Percentiles rank a stretch among this genome's conserved stretches.
Conservation (phyloP, 352 stramenopile genomes). For the Pythium diclinum region DNA sequence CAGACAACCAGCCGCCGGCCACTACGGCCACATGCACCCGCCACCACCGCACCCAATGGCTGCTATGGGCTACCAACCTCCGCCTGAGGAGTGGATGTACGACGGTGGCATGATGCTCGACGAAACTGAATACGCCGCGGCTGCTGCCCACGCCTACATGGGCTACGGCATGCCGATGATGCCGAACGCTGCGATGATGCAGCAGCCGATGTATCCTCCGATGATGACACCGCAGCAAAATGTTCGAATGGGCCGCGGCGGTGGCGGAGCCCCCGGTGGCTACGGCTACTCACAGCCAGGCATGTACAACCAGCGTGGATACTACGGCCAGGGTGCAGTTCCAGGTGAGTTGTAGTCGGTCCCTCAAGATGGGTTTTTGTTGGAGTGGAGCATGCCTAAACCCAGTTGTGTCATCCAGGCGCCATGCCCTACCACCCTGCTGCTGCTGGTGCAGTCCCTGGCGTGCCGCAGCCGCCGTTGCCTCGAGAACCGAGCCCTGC, state of each 20-base stretch:
- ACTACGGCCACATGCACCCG: conserved; percentile 32
- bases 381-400: not conserved
- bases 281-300: conserved; percentile 50
- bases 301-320: conserved; percentile 53
- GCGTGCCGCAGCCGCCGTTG: conserved; percentile 20
- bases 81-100: conserved; percentile 79
- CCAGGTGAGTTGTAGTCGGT: conserved; percentile 11
- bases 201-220: conserved; percentile 56
- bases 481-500: conserved; percentile 23
- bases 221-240: conserved; percentile 70
- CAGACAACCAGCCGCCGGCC: conserved; percentile 32
- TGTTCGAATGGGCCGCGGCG: conserved; percentile 37
- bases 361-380: not conserved
- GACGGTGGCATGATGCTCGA: conserved; percentile 45
- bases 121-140: conserved; percentile 43
- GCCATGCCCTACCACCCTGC: conserved; percentile 19
- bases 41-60: conserved; percentile 36
- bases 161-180: conserved; percentile 66
- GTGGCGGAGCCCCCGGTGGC: conserved; percentile 16
- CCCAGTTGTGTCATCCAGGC: conserved; percentile 5
- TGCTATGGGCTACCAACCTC: conserved; percentile 45
- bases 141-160: conserved; percentile 54
- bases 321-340: conserved; percentile 45
- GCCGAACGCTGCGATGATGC: conserved; percentile 58
- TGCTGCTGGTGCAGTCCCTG: conserved; percentile 4